Evolutionary conservation across 2,329 filamentous ascomycete genomes (phyloP).

Genomic region (Colletotrichum truncatum): DNA sequence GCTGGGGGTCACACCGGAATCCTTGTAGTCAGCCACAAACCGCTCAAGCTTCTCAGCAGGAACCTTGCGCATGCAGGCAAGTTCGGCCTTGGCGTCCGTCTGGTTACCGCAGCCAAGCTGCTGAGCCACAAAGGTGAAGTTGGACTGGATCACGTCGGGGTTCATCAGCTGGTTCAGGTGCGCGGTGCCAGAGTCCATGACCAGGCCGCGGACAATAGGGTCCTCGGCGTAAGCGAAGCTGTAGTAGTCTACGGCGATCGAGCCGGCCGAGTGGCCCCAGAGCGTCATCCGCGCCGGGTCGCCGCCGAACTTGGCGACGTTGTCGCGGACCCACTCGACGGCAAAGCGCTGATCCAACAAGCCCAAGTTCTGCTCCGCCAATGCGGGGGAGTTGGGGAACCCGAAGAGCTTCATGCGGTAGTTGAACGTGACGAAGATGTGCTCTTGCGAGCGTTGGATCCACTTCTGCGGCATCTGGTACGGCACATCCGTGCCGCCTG

Average conservation of each 20-base stretch:
- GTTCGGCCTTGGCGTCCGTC: slow-evolving; percentile 37
- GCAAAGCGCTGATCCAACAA: slow-evolving; percentile 62
- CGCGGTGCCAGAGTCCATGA: slow-evolving; percentile 46
- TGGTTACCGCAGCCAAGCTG: slow-evolving; percentile 47
- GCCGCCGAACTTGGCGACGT: slow-evolving; percentile 61
- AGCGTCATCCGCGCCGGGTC: slow-evolving; percentile 54
- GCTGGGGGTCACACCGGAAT: slow-evolving; percentile 35
- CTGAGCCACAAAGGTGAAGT: slow-evolving; percentile 50
- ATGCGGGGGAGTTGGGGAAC: slow-evolving; percentile 39
- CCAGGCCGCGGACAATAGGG: slow-evolving; percentile 49
- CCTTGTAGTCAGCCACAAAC: slow-evolving; percentile 38
- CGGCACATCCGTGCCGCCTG: slow-evolving; percentile 38
- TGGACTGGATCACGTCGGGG: slow-evolving; percentile 44
- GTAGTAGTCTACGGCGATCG: slow-evolving; percentile 47
- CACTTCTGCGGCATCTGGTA: slow-evolving; percentile 38
- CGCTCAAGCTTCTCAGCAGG: slow-evolving; percentile 42
- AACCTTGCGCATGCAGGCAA: slow-evolving; percentile 49
- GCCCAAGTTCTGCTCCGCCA: slow-evolving; percentile 53
- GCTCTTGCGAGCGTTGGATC: slow-evolving; percentile 38
- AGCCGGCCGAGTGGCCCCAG: slow-evolving; percentile 58
- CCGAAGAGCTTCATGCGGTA: slow-evolving; percentile 42
- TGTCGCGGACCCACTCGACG: slow-evolving; percentile 60
- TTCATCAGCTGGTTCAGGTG: slow-evolving; percentile 39
- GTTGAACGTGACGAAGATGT: slow-evolving; percentile 42
- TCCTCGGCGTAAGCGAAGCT: slow-evolving; percentile 51